Evolutionary conservation across 805 yeast species (phyloP), one percentile per base, ranked within the genome.

Genomic region (Candida ascalaphidarum): DNA sequence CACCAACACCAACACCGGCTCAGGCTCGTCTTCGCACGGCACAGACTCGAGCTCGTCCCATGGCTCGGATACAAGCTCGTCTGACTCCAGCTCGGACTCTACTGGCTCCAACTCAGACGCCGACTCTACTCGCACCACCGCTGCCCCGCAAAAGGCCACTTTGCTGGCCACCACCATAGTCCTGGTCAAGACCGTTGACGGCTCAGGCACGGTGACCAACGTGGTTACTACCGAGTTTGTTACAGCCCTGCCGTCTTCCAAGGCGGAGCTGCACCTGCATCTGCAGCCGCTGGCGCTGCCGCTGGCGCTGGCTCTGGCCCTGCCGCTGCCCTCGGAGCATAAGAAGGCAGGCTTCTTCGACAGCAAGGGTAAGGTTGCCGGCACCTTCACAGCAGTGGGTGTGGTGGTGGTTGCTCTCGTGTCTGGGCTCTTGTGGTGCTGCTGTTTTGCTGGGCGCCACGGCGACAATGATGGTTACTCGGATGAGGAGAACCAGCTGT

Each of bases 371-470:
- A 81, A 79, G 46, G 92, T 84, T 1, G 94, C 88, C 0, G 95
- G 94, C 3, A 81, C 85, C 0, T 84, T 84, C 53, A 74, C 81
- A 2, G 86, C 72, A 0, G 92, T 84, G 11, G 95, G 88, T 1
- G 41, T 84, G 1, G 76, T 77, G 1, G 69, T 56, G 1, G 41
- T 72, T 0, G 64, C 64, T 1, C 26, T 76, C 1, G 27, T 78
- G 1, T 40, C 55, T 0, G 55, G 62, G 1, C 35, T 78, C 2
- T 22, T 71, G 9, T 68, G 35, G 34, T 67, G 43, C 57, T 70
- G 55, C 50, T 66, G 46, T 18, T 40, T 32, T 20, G 46, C 33
- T 4, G 41, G 31, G 8, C 31, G 35, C 21, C 29, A 26, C 21
- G 28, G 30, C 17, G 30, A 35, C 27, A 31, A 41, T 23, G 55